Conservation (phyloP, 805 yeast species). For the Ogataea corticis region DNA sequence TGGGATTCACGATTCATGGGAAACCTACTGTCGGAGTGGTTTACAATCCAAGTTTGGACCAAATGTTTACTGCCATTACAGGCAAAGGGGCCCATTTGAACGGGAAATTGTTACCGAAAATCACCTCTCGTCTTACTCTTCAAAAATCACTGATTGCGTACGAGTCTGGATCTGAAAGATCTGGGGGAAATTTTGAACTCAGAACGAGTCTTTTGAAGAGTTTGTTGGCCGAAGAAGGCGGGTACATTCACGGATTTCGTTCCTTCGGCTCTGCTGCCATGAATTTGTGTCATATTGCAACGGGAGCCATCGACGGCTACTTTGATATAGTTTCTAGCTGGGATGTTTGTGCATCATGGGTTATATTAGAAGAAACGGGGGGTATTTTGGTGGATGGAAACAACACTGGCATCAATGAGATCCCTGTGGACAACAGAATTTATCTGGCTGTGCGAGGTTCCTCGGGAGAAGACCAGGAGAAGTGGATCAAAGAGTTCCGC, state of each 20-base stretch:
- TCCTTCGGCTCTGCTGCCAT: conserved; percentile 66
- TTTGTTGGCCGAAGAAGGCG: conserved; percentile 48
- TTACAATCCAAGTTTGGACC: conserved; percentile 59
- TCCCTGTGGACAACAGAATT: conserved; percentile 39
- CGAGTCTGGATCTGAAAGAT: conserved; percentile 63
- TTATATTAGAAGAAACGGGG: conserved; percentile 59
- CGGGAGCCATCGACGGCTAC: conserved; percentile 59
- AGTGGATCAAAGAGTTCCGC: conserved; percentile 17
- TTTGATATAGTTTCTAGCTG: conserved; percentile 65
- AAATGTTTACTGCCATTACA: conserved; percentile 52
- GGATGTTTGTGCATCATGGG: conserved; percentile 74
- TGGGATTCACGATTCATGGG: conserved; percentile 52
- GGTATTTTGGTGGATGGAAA: conserved; percentile 58
- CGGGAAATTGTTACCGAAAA: conserved; percentile 37
- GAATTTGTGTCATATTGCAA: conserved; percentile 58
- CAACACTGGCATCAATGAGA: conserved; percentile 45
- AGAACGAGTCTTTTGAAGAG: conserved; percentile 50
- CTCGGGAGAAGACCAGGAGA: conserved; percentile 16
- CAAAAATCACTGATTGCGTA: conserved; percentile 56
- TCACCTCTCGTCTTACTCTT: conserved; percentile 40
- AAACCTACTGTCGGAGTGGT: conserved; percentile 63
- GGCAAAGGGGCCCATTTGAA: conserved; percentile 58
- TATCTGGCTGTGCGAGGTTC: conserved; percentile 22
- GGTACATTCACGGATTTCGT: conserved; percentile 61
- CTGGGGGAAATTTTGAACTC: conserved; percentile 49